Evolutionary conservation across 2,329 filamentous ascomycete genomes (phyloP), one percentile per base, ranked within the genome.

Genomic region (Trichoderma atrobrunneum): DNA sequence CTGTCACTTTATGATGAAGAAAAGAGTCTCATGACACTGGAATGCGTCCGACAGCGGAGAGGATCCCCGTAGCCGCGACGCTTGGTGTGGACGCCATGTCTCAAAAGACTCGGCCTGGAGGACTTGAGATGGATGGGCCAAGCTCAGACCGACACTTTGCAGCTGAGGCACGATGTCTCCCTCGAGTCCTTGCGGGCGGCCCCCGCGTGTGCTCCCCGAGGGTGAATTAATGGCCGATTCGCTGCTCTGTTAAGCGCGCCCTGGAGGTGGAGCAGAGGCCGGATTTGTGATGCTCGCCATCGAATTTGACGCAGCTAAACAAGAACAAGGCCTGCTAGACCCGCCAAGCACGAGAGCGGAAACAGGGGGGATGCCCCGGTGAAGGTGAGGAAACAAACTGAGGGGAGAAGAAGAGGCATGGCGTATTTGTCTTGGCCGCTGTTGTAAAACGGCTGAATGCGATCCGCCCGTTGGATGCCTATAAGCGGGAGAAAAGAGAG

Each of bases 11-110:
- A 39, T 21, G 21, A 69, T 69, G 39, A 32, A 51, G 26, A 28
- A 28, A 28, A 5, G 10, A 48, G 66, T 62, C 66, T 11, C 66
- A 70, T 70, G 66, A 70, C 66, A 32, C 68, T 64, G 28, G 68
- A 67, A 57, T 71, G 68, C 68, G 59, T 71, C 68, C 68, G 68
- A 71, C 68, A 71, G 68, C 68, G 68, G 68, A 71, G 68, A 71
- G 16, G 10, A 48, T 32, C 57, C 16, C 39, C 56, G 34, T 34
- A 61, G 28, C 56, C 66, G 66, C 26, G 36, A 18, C 21, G 32
- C 8, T 62, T 59, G 56, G 56, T 70, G 66, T 70, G 56, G 66
- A 48, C 57, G 56, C 57, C 21, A 61, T 62, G 66, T 70, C 66
- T 70, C 39, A 62, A 36, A 28, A 28, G 11, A 21, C 64, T 36